Conservation (phyloP, 2,329 filamentous ascomycete species). For the Rachicladosporium sp. region DNA sequence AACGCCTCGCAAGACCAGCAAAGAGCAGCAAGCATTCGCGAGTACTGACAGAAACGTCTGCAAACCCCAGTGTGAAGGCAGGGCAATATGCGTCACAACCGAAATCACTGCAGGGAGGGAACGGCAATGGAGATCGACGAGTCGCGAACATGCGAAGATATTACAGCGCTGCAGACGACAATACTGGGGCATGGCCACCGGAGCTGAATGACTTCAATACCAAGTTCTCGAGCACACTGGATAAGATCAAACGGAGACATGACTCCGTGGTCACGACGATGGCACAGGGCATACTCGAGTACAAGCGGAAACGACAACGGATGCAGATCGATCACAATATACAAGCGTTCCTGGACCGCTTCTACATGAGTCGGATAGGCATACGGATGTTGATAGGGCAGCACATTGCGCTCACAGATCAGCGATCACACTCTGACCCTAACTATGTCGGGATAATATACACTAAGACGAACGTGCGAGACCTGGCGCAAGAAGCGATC, state of each 20-base stretch:
- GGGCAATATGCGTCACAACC: conserved; percentile 62
- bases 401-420: conserved; percentile 92
- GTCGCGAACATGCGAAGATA: conserved; percentile 53
- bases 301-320: conserved; percentile 88
- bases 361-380: conserved; percentile 99
- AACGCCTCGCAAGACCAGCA: conserved; percentile 60
- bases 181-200: conserved; percentile 79
- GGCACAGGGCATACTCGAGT: conserved; percentile 94
- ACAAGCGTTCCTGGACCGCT: conserved; percentile 92
- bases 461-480: conserved; percentile 92
- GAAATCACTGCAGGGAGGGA: conserved; percentile 27
- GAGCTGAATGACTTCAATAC: conserved; percentile 92
- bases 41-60: conserved; percentile 68
- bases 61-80: conserved; percentile 77
- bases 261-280: conserved; percentile 97
- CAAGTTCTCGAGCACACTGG: conserved; percentile 73
- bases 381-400: conserved; percentile 99
- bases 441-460: conserved; percentile 98
- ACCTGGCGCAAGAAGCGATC: conserved; percentile 91
- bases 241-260: conserved; percentile 90
- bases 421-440: conserved; percentile 76
- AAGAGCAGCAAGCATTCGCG: conserved; percentile 47
- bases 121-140: conserved; percentile 35
- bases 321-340: conserved; percentile 98
- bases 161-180: conserved; percentile 75